phyloP scores from a whole-genome alignment of 257 asterid genomes.

The Jacaranda mimosifolia region DNA sequence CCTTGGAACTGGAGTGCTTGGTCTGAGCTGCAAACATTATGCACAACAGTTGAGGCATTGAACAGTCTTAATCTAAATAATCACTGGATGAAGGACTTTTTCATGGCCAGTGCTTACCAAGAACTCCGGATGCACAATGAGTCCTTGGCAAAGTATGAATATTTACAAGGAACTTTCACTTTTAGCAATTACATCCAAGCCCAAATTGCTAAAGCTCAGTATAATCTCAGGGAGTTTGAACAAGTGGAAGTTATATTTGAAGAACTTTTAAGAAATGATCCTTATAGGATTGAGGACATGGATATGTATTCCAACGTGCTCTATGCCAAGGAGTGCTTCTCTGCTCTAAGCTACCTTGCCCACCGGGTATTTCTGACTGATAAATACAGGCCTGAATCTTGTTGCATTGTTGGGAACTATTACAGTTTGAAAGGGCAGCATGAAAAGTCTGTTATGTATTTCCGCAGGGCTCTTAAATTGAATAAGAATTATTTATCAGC shows the following conservation, averaged over 20 bases:
- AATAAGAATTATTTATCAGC: slow-evolving; percentile 90
- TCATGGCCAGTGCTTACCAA: slow-evolving; percentile 86
- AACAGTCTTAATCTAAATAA: slow-evolving; percentile 70
- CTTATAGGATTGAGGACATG: slow-evolving; percentile 91
- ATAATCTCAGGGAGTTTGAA: slow-evolving; percentile 87
- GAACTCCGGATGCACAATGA: slow-evolving; percentile 87
- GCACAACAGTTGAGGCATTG: slow-evolving; percentile 75
- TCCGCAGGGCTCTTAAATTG: slow-evolving; percentile 89
- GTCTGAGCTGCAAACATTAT: slow-evolving; percentile 81
- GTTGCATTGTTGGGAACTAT: slow-evolving; percentile 92
- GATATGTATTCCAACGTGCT: slow-evolving; percentile 98
- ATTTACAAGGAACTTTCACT: slow-evolving; percentile 77
- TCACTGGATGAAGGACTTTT: slow-evolving; percentile 98
- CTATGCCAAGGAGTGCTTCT: slow-evolving; percentile 87
- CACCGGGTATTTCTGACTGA: slow-evolving; percentile 84
- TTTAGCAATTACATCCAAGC: slow-evolving; percentile 90
- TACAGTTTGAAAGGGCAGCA: slow-evolving; percentile 96
- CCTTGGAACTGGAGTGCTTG: slow-evolving; percentile 99
- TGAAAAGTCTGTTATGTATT: slow-evolving; percentile 84
- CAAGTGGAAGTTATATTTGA: slow-evolving; percentile 93
- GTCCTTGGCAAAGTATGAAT: slow-evolving; percentile 74
- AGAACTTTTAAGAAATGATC: slow-evolving; percentile 85
- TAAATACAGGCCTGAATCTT: slow-evolving; percentile 93
- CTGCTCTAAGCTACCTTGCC: slow-evolving; percentile 91
- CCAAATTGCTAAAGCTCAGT: slow-evolving; percentile 88